Evolutionary conservation across 257 asterid species (phyloP), one percentile per base, ranked within the genome.

Genomic region (Salvia splendens): DNA sequence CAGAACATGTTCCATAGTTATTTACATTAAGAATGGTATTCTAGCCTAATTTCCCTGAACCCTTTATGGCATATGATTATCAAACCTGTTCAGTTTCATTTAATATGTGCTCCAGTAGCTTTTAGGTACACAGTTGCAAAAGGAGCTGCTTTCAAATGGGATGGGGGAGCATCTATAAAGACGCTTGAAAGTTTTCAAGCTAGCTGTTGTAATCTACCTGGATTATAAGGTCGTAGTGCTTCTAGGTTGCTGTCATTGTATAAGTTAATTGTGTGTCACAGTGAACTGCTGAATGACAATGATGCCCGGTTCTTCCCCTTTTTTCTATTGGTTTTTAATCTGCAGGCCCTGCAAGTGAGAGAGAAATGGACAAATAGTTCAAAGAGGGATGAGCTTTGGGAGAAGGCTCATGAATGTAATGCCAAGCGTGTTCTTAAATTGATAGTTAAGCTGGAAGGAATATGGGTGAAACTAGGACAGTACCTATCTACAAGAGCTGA

Each of bases 381-480:
- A 43, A 87, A 89, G 78, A 83, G 69, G 76, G 88, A 61, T 67
- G 86, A 82, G 35, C 89, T 92, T 54, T 92, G 98, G 98, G 81
- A 90, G 84, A 92, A 81, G 80, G 96, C 96, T 68, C 98, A 89
- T 67, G 98, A 89, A 63, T 87, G 92, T 69, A 92, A 92, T 79
- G 98, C 97, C 8, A 86, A 68, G 75, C 98, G 98, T 65, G 89
- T 87, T 69, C 94, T 92, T 56, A 85, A 77, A 24, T 79, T 85
- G 75, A 86, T 92, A 62, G 84, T 88, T 64, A 81, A 87, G 82
- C 83, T 89, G 68, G 98, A 92, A 85, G 98, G 98, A 61, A 75
- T 92, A 77, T 92, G 98, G 98, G 98, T 92, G 73, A 92, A 92
- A 80, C 82, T 92, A 73, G 98, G 98, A 52, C 98, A 92, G 73